These are phyloP conservation scores for Aquilaria malaccensis DNA, from an alignment of 345 rosid species.

Conservation along the genomic window DNA sequence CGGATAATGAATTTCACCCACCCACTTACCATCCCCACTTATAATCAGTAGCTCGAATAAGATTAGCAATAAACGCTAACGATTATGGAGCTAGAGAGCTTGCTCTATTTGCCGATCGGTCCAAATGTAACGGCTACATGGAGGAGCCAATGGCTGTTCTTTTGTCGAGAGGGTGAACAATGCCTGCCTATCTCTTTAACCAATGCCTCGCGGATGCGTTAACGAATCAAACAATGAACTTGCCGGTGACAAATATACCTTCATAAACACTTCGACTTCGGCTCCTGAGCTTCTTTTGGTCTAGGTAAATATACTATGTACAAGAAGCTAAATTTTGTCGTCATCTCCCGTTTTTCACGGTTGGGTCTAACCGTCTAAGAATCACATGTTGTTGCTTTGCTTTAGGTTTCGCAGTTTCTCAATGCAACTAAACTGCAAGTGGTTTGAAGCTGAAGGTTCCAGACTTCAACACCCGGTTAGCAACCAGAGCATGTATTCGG, in stretches of 20 bases:
- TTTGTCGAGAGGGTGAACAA: conserved; percentile 22
- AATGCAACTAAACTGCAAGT: conserved; percentile 20
- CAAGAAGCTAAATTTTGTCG: not conserved
- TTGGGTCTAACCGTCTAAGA: no score
- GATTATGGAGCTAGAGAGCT: conserved; percentile 29
- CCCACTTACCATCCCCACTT: not conserved
- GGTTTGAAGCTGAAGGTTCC: conserved; percentile 27
- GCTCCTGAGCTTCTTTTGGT: not conserved
- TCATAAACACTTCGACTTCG: conserved; percentile 11
- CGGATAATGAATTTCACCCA: no score
- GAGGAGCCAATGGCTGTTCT: conserved; percentile 18
- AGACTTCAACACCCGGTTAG: conserved; percentile 29
- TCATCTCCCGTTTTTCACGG: not conserved
- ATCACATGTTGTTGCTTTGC: no score
- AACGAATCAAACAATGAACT: conserved; percentile 19
- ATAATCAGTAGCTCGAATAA: no score
- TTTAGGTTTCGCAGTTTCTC: conserved; percentile 24
- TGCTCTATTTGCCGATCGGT: conserved; percentile 34
- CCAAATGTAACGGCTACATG: conserved; percentile 16
- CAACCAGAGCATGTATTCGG: conserved; percentile 29
- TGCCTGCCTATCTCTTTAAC: conserved; percentile 27
- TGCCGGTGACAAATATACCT: conserved; percentile 25
- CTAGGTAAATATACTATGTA: not conserved
- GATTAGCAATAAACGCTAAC: not conserved
- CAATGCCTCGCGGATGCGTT: conserved; percentile 21